Evolutionary conservation across 345 rosid genomes (phyloP).

Genomic region (Gossypium turneri): DNA sequence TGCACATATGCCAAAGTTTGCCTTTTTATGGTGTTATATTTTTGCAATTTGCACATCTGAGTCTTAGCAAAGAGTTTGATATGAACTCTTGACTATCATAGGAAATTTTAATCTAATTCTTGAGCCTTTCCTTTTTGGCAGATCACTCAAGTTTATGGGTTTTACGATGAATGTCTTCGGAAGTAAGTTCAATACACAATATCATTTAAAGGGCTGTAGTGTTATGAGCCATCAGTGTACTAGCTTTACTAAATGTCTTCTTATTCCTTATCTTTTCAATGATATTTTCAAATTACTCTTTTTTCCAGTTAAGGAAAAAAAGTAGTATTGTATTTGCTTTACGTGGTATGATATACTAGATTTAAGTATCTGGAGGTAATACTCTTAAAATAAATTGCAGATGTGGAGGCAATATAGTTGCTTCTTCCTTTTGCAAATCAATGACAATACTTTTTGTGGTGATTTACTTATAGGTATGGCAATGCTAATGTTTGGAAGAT

Average conservation of each 20-base stretch:
- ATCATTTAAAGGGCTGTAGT: slow-evolving; percentile 8
- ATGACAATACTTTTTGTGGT: slow-evolving; percentile 4
- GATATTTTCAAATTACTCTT: background rate
- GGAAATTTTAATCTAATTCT: slow-evolving; percentile 24
- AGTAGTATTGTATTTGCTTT: background rate
- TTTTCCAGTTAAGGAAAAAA: background rate
- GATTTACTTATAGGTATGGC: slow-evolving; percentile 70
- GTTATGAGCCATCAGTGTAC: background rate
- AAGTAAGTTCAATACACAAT: slow-evolving; percentile 60
- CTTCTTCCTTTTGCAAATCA: background rate
- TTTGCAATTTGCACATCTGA: background rate
- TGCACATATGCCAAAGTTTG: background rate
- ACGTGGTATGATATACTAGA: background rate
- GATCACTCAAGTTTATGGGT: slow-evolving; percentile 99
- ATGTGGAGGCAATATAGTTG: background rate
- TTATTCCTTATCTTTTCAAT: background rate
- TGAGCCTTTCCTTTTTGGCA: slow-evolving; percentile 33
- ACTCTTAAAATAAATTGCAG: background rate
- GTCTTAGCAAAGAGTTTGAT: slow-evolving; percentile 1
- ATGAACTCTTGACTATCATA: background rate
- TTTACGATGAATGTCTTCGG: slow-evolving; percentile 93
- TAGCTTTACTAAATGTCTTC: background rate
- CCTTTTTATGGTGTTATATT: background rate
- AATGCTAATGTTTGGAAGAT: slow-evolving; percentile 95
- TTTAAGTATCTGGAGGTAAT: background rate